Evolutionary conservation across 148 eudicot genomes (phyloP), one percentile per base, ranked within the genome.

Genomic region (Chenopodium suecicum): DNA sequence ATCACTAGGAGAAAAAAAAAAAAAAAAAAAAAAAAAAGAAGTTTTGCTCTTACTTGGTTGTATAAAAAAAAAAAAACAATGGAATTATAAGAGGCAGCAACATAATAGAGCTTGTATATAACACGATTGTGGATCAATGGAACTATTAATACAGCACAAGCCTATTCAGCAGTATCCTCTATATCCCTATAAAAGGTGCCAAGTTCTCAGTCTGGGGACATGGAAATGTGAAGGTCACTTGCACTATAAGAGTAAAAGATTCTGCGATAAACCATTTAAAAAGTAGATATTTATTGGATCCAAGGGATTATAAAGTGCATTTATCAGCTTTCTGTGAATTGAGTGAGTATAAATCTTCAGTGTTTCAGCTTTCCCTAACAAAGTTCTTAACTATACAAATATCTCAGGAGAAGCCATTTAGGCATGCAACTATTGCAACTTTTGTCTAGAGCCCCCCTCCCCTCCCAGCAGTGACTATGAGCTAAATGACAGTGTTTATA

Each of bases 1-100:
- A 94, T 86, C 99, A 93, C 99, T 95, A 83, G 85, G 82, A 86
- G n/a, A n/a, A 76, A 32, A 46, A 58, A 75, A 58, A 75, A 13
- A 3, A 31, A 31, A 31, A 76, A 32, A 46, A 34, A 75, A 58
- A 75, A 13, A 3, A 56, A 56, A n/a, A n/a, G n/a, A n/a, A n/a
- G 32, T 31, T 13, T 14, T 0, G 17, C 17, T n/a, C 62, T 75
- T 46, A 60, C 0, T 2, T 9, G 54, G 13, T 48, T 48, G 54
- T 4, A 19, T 69, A 34, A 32, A 27, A 44, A 7, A 44, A 7
- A 23, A 23, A 70, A 71, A 13, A 67, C 14, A 9, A 67, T 29
- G 34, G 5, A 27, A 27, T 10, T 27, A 25, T 2, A 37, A 9
- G 5, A 47, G 63, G 12, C 63, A 48, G 58, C 2, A 46, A 73